phyloP scores from a whole-genome alignment of 768 basidiomycete species.

The Amanita molliuscula region DNA sequence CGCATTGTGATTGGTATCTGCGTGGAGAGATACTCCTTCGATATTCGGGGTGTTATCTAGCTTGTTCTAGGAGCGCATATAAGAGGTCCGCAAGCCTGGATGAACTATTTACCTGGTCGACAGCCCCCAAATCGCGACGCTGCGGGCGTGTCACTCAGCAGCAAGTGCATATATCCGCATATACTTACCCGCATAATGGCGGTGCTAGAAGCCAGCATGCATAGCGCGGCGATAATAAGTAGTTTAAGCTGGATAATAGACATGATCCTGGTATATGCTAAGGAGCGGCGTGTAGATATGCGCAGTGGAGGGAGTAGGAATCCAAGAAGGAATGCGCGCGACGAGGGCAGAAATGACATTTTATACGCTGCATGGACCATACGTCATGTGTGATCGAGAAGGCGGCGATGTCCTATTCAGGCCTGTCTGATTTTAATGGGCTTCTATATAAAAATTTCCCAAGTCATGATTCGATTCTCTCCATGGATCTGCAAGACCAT shows the following conservation, averaged over 20 bases:
- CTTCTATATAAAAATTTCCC: neutral
- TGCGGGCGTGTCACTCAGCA: neutral
- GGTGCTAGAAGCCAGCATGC: neutral
- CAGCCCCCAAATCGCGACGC: neutral
- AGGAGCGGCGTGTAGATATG: neutral
- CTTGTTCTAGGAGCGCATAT: neutral
- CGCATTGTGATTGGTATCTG: neutral
- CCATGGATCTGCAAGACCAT: neutral
- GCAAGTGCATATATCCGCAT: neutral
- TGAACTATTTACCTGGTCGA: neutral
- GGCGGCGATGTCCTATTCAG: neutral
- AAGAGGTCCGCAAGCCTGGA: neutral
- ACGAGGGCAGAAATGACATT: neutral
- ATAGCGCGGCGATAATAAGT: neutral
- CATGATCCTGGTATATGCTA: neutral
- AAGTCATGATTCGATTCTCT: neutral
- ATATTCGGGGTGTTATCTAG: neutral
- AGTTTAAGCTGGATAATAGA: neutral
- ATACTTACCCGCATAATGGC: neutral
- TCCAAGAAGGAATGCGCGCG: neutral
- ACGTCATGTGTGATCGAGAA: slow-evolving; percentile 1
- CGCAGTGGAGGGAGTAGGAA: neutral
- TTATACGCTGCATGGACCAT: neutral
- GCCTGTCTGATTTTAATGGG: too few species aligned
- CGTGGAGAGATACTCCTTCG: neutral